A percentile compares a stretch with the other conserved stretches of the same genome.
Conservation (phyloP, 225 moss, liverwort and hornwort genomes). For the Pseudisothecium myosuroides region DNA sequence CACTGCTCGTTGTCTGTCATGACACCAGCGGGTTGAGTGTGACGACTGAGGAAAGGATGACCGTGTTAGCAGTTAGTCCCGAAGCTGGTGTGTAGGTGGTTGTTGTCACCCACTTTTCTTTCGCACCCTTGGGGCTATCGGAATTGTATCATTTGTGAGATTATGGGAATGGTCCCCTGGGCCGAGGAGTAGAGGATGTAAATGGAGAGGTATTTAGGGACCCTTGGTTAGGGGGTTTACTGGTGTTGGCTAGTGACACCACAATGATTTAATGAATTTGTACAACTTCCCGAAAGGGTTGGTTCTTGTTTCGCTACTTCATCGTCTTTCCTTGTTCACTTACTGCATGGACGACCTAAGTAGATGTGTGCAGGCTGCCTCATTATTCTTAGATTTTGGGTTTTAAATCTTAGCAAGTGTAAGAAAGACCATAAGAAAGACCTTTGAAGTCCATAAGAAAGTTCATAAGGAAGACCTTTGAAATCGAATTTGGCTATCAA, state of each 20-base stretch:
- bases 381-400: not conserved
- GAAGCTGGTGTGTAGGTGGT: not conserved
- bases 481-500: too few relatives aligned
- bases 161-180: not conserved
- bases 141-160: slow-evolving; percentile 18
- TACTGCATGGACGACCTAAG: not conserved
- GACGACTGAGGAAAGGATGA: not conserved
- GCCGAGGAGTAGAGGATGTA: not conserved
- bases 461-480: too few relatives aligned
- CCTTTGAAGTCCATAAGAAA: too few relatives aligned
- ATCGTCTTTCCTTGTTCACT: not conserved
- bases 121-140: not conserved
- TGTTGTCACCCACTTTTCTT: not conserved
- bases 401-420: too few relatives aligned
- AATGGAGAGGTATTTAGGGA: not conserved
- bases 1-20: not conserved
- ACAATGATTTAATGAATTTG: not conserved
- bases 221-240: not conserved
- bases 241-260: not conserved
- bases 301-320: not conserved
- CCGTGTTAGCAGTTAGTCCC: not conserved
- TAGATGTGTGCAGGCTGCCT: not conserved
- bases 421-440: too few relatives aligned
- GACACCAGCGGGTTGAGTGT: not conserved
- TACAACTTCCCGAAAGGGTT: not conserved